Evolutionary conservation across 1,139 yeast genomes (phyloP).

Genomic region (Schizosaccharomyces versatilis): DNA sequence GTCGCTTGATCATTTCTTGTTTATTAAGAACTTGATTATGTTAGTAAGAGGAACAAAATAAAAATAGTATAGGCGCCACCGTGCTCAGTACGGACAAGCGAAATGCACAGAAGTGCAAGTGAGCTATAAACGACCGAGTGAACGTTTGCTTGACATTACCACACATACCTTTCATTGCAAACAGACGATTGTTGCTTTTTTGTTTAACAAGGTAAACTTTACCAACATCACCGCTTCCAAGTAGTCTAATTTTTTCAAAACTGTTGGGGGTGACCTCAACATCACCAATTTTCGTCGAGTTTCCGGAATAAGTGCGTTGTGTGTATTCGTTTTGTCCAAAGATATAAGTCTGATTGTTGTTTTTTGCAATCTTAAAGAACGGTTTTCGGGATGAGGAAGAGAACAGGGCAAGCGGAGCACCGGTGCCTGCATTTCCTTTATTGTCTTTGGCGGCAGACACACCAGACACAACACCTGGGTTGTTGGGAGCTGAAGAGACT

Average conservation of each 20-base stretch:
- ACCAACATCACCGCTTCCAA: conserved; percentile 97
- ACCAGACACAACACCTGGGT: no score
- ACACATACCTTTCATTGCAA: conserved; percentile 47
- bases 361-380: background rate
- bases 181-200: conserved; percentile 46
- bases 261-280: conserved; percentile 71
- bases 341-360: background rate
- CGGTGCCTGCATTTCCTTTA: no score
- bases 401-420: no score
- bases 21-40: conserved; percentile 33
- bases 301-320: conserved; percentile 42
- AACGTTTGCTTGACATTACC: no score
- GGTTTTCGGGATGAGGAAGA: no score
- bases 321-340: background rate
- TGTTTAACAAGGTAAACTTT: conserved; percentile 82
- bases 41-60: no score
- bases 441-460: no score
- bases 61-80: no score
- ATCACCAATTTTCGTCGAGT: conserved; percentile 48
- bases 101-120: no score
- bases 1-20: conserved; percentile 82
- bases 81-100: no score
- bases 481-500: background rate
- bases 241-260: conserved; percentile 64
- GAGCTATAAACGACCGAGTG: no score